A percentile compares a stretch with the other conserved stretches of the same genome.
phyloP scores from a whole-genome alignment of 257 asterid genomes.

The Solanum bulbocastanum region DNA sequence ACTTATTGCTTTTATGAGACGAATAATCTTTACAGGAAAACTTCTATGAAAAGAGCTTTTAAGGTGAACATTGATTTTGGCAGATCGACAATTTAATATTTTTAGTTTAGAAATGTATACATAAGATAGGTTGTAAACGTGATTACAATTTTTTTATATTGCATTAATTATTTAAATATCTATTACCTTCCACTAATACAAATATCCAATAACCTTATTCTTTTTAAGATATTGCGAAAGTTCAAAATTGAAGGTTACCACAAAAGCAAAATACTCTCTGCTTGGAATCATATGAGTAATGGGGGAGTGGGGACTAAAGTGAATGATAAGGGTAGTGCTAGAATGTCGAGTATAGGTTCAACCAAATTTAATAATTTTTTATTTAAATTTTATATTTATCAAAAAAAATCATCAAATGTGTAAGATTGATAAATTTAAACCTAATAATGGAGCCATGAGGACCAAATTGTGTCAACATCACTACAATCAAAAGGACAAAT shows the following conservation, averaged over 20 bases:
- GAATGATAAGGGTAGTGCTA: background rate
- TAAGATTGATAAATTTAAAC: background rate
- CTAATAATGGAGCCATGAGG: background rate
- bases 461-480: background rate
- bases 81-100: background rate
- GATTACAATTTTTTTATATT: background rate
- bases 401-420: background rate
- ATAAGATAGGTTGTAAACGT: background rate
- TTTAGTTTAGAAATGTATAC: background rate
- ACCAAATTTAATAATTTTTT: background rate
- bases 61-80: background rate
- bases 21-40: background rate
- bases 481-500: background rate
- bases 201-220: background rate
- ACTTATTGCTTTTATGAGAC: background rate
- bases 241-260: background rate
- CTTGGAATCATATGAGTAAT: background rate
- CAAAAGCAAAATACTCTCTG: background rate
- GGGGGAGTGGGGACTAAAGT: background rate
- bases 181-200: background rate
- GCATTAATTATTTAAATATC: background rate
- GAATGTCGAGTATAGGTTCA: background rate
- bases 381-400: background rate
- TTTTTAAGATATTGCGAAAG: background rate
- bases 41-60: no score